These are phyloP conservation scores for Periconia sp. DNA, from an alignment of 2,329 filamentous ascomycete species.

Conservation along the genomic window DNA sequence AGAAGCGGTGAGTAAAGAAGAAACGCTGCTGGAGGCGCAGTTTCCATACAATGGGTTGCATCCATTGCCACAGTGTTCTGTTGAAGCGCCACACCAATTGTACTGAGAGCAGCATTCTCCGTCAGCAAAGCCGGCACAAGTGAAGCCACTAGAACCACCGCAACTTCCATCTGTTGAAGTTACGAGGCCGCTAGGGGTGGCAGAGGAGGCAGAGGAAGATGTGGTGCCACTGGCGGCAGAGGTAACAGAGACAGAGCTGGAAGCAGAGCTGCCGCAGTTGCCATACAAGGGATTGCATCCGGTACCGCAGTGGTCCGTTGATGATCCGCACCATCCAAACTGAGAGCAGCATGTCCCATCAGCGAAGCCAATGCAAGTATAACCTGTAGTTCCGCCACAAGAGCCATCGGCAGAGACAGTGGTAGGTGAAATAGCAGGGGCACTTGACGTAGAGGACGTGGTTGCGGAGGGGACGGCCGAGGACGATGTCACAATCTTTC, in stretches of 20 bases:
- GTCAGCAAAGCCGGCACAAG: slow-evolving; percentile 37
- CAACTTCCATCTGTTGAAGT: slow-evolving; percentile 26
- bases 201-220: slow-evolving; percentile 13
- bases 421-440: slow-evolving; percentile 28
- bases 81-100: slow-evolving; percentile 48
- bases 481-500: slow-evolving; percentile 41
- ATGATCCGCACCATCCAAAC: slow-evolving; percentile 49
- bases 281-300: slow-evolving; percentile 41
- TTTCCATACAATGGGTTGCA: slow-evolving; percentile 41
- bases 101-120: slow-evolving; percentile 55
- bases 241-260: slow-evolving; percentile 15
- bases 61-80: slow-evolving; percentile 39
- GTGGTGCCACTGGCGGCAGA: slow-evolving; percentile 14
- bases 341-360: slow-evolving; percentile 54
- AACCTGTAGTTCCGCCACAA: slow-evolving; percentile 29
- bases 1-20: slow-evolving; percentile 16
- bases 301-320: slow-evolving; percentile 34
- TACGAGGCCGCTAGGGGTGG: slow-evolving; percentile 17
- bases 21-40: slow-evolving; percentile 20
- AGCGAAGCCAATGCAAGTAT: slow-evolving; percentile 31
- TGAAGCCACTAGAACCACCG: slow-evolving; percentile 29
- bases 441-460: slow-evolving; percentile 15
- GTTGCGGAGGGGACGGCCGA: slow-evolving; percentile 11
- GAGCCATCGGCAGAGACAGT: slow-evolving; percentile 26
- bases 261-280: slow-evolving; percentile 21